Evolutionary conservation across 1,284 basidiomycete species (phyloP).

Genomic region (Malassezia yamatoensis): DNA sequence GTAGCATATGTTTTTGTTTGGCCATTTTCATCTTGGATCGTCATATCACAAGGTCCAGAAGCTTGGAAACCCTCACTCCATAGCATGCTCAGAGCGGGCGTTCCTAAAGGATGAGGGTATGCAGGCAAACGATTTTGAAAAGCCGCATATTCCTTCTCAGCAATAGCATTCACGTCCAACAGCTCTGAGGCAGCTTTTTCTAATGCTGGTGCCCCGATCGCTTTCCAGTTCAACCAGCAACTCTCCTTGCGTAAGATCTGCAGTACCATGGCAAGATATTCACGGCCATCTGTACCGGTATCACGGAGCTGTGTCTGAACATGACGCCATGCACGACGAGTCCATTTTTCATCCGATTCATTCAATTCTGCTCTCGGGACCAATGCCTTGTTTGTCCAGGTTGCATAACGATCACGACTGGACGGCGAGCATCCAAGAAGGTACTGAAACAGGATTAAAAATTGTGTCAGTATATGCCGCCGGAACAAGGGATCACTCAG

Average conservation of each 20-base stretch:
- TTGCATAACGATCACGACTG: conserved; percentile 58
- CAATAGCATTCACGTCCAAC: conserved; percentile 6
- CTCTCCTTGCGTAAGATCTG: conserved; percentile 29
- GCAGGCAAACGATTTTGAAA: conserved; percentile 16
- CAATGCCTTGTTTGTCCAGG: conserved; percentile 39
- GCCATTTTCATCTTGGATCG: conserved; percentile 31
- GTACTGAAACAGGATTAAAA: conserved; percentile 70
- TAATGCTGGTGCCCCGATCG: conserved; percentile 35
- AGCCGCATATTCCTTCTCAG: conserved; percentile 24
- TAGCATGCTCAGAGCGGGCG: conserved; percentile 35
- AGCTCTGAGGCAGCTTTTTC: conserved; percentile 26
- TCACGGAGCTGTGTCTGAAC: conserved; percentile 29
- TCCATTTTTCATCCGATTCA: conserved; percentile 36
- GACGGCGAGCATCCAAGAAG: conserved; percentile 65
- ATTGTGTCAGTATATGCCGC: conserved; percentile 77
- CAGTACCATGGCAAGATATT: conserved; percentile 31
- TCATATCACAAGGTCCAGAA: conserved; percentile 19
- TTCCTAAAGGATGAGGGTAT: conserved; percentile 33
- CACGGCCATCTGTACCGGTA: conserved; percentile 29
- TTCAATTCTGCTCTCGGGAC: conserved; percentile 24
- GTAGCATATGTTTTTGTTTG: conserved; percentile 24
- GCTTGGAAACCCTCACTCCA: conserved; percentile 40
- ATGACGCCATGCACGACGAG: conserved; percentile 35
- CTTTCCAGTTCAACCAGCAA: conserved; percentile 43
- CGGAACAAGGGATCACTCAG: conserved; percentile 76